Base-by-base conservation (phyloP, 352 stramenopile genomes). In the Phytopythium boreale region DNA sequence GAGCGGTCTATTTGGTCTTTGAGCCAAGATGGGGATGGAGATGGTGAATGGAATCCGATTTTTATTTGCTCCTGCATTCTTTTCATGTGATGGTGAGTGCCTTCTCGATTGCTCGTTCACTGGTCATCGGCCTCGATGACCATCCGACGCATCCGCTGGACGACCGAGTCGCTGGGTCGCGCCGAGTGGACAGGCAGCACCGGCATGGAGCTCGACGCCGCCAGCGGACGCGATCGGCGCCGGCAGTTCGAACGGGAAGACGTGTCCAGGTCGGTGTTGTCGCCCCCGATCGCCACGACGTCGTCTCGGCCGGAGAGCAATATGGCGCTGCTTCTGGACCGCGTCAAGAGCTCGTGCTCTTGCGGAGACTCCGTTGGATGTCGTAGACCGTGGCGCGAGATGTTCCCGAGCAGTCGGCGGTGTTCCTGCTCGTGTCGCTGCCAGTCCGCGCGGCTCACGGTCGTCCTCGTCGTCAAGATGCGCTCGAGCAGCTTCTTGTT, bases 401-500 rank as follows among this genome's bases (percentile, higher is more conserved):
- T 81, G 46, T 74, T 82, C 0, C 53, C 52, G 9, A 72, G 67
- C 22, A 89, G 44, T 49, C 77, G 75, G 36, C 53, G 72, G 22
- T 82, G 74, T 52, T 81, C 69, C 24, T 72, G 29, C 63, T 87
- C 78, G 43, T 88, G 67, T 9, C 69, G 59, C 10, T 70, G 62
- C 68, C 77, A 76, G 8, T 47, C 60, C 0, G 72, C 63, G 11
- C 76, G 66, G 61, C 76, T 84, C 51, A 88, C 70, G 22, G 72
- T 78, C 27, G 73, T 80, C 61, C 74, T 73, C 31, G 75, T 70
- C 15, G 64, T 67, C 47, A 87, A 65, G 34, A 88, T 86, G 24
- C 76, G 75, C 15, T 75, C 70, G 12, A 82, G 68, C 52, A 89
- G 61, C 37, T 69, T 72, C 59, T 76, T 79, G 61, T 89, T 89